These are phyloP conservation scores for Kwoniella bestiolae DNA, from an alignment of 768 basidiomycete genomes.

Conservation along the genomic window DNA sequence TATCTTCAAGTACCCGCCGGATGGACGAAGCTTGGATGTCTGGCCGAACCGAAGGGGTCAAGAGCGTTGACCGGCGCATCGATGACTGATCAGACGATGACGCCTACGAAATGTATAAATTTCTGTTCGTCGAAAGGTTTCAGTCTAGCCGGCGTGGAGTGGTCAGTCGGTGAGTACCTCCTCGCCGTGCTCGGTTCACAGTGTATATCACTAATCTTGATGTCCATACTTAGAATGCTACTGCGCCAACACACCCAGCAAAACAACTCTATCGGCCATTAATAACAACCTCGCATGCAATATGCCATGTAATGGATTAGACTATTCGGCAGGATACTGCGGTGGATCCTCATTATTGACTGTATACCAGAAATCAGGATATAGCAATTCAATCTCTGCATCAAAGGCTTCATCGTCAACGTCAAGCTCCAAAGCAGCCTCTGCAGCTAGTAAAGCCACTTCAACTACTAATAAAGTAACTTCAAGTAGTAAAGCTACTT, in stretches of 20 bases:
- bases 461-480: background rate
- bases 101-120: conserved; percentile 68
- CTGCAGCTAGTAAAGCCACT: background rate
- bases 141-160: conserved; percentile 74
- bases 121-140: conserved; percentile 66
- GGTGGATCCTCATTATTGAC: conserved; percentile 29
- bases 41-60: conserved; percentile 33
- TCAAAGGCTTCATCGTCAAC: conserved; percentile 1
- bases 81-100: conserved; percentile 60
- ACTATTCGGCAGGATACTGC: conserved; percentile 27
- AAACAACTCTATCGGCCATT: conserved; percentile 14
- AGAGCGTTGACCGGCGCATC: conserved; percentile 50
- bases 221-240: conserved; percentile 26
- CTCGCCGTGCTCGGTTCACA: too few relatives aligned
- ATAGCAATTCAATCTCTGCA: background rate
- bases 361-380: conserved; percentile 30
- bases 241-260: conserved; percentile 16
- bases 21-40: conserved; percentile 45
- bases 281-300: conserved; percentile 16
- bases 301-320: conserved; percentile 20
- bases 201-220: too few relatives aligned
- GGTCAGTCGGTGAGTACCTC: conserved; percentile 16
- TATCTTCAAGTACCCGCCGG: conserved; percentile 31
- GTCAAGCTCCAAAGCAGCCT: background rate
- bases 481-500: background rate